Conservation (phyloP, 352 stramenopile species). For the Pilasporangium apinafurcum region DNA sequence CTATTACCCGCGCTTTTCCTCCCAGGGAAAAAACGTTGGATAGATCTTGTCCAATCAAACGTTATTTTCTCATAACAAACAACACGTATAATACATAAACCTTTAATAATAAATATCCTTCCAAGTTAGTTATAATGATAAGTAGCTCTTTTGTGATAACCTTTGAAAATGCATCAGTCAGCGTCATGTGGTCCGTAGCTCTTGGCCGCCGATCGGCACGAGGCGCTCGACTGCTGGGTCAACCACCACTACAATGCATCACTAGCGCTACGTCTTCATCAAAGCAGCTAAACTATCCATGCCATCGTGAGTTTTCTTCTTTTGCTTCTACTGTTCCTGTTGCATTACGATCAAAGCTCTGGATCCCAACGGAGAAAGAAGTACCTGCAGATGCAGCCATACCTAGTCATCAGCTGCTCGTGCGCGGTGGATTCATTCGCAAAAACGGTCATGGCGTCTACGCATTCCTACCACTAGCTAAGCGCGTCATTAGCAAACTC, state of each 20-base stretch:
- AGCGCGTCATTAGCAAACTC: slow-evolving; percentile 68
- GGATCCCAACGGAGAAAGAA: slow-evolving; percentile 73
- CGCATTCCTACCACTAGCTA: slow-evolving; percentile 69
- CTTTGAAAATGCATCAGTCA: neutral
- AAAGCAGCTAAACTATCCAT: no score
- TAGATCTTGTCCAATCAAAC: no score
- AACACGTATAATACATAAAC: no score
- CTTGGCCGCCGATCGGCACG: no score
- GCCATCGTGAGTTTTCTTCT: no score
- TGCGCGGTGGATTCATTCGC: slow-evolving; percentile 82
- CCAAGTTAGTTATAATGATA: no score
- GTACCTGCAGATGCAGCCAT: slow-evolving; percentile 72
- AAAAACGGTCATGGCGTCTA: slow-evolving; percentile 81
- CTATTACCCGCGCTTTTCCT: no score
- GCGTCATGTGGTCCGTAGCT: slow-evolving; percentile 3
- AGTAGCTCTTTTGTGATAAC: no score
- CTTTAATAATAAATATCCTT: no score
- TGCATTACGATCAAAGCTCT: slow-evolving; percentile 44
- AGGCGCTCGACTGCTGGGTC: no score
- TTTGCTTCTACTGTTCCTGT: neutral
- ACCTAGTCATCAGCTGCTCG: slow-evolving; percentile 78
- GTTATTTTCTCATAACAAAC: no score
- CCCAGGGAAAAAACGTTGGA: no score
- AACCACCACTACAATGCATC: neutral
- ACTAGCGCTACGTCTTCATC: neutral